Evolutionary conservation across 2,329 filamentous ascomycete species (phyloP).

Genomic region (Pseudopithomyces chartarum): DNA sequence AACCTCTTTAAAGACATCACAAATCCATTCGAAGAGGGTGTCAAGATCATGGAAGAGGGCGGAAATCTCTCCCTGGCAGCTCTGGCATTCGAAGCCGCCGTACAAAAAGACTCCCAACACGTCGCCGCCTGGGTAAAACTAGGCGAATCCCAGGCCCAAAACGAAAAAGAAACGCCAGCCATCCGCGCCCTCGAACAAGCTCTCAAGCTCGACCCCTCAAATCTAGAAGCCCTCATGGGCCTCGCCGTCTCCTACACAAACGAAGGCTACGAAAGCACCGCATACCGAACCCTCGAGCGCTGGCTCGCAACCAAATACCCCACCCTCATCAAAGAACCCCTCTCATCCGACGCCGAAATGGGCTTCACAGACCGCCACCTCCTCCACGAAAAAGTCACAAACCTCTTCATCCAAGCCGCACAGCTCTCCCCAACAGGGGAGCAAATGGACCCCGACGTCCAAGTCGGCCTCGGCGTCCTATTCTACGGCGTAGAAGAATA

Average conservation of each 20-base stretch:
- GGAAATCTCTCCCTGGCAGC: slow-evolving; percentile 94
- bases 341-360: slow-evolving; percentile 79
- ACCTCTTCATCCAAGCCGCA: slow-evolving; percentile 88
- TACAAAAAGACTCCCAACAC: slow-evolving; percentile 85
- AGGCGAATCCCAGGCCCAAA: slow-evolving; percentile 92
- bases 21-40: slow-evolving; percentile 90
- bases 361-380: slow-evolving; percentile 92
- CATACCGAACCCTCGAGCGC: slow-evolving; percentile 92
- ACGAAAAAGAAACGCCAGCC: slow-evolving; percentile 96
- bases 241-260: slow-evolving; percentile 97
- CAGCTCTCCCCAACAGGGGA: slow-evolving; percentile 89
- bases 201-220: slow-evolving; percentile 83
- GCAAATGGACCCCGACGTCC: slow-evolving; percentile 97
- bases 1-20: slow-evolving; percentile 82
- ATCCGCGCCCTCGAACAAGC: slow-evolving; percentile 93
- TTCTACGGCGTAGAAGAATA: slow-evolving; percentile 99
- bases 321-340: slow-evolving; percentile 71
- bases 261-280: slow-evolving; percentile 96
- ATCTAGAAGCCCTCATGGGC: slow-evolving; percentile 90
- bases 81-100: slow-evolving; percentile 92
- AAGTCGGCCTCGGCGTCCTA: slow-evolving; percentile 93
- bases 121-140: slow-evolving; percentile 93
- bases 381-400: slow-evolving; percentile 87
- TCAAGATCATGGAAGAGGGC: slow-evolving; percentile 90
- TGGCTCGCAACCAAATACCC: slow-evolving; percentile 98